Base-by-base conservation (phyloP, 2,329 filamentous ascomycete species). In the Acrocalymma vagum region DNA sequence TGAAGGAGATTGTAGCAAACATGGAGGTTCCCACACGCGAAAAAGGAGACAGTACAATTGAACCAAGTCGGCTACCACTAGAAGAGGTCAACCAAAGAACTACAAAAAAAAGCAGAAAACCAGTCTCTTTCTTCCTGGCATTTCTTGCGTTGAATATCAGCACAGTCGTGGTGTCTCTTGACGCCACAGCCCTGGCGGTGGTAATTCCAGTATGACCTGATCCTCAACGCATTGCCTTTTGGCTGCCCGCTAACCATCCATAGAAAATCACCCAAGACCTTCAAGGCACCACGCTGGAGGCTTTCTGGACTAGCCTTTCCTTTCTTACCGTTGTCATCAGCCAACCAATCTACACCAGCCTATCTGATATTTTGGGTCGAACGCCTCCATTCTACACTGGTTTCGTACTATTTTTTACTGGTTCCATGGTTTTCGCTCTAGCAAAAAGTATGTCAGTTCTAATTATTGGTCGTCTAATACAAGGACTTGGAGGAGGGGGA, bases 261-360 rank as follows among this genome's bases (percentile, higher is more conserved):
- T 17, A 44, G 45, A 10, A 16, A 11, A 33, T 48, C 2, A 21
- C 36, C 9, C 9, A 37, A 17, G 15, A 44, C 9, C 33, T 47
- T 9, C 9, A 39, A 10, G 44, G 39, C 14, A 51, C 43, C 7
- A 51, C 37, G 2, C 29, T 51, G 6, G 36, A 51, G 38, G 40
- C 55, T 7, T 62, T 83, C 25, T 90, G 87, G 88, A 85, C 90
- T 45, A 87, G 86, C n/a, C 50, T 55, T 1, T 35, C 48, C 27
- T 63, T 55, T 29, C 57, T 63, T 17, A 48, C 50, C 18, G 45
- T 48, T 1, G 48, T 42, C 26, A 51, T 63, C 11, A 47, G 52
- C 3, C 55, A 54, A 9, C 65, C 67, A 5, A 38, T 67, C 28
- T 66, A 63, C 55, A 58, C 53, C 24, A 63, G 54, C 13, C 26